These are phyloP conservation scores for Fonsecaea pugnacius DNA, from an alignment of 2,329 filamentous ascomycete species.

Conservation along the genomic window DNA sequence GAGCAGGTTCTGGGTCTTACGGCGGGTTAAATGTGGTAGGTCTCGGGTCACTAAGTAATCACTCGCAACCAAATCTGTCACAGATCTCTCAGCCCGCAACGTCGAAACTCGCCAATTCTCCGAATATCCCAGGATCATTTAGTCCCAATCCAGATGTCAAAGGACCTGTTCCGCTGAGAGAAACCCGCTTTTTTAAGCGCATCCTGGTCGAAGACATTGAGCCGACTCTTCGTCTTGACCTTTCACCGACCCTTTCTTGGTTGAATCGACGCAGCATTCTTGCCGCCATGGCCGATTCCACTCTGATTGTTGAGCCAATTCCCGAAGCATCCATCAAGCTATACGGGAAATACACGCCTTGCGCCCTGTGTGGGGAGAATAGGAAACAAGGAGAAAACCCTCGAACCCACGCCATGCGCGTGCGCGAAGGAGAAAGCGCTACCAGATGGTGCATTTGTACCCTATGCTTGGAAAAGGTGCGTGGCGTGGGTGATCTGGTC, in stretches of 20 bases:
- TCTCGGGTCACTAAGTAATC: slow-evolving; percentile 45
- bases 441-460: slow-evolving; percentile 88
- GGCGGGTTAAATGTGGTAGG: slow-evolving; percentile 65
- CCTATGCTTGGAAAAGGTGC: slow-evolving; percentile 81
- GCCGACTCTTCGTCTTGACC: slow-evolving; percentile 85
- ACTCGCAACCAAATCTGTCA: slow-evolving; percentile 54
- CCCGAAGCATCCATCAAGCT: slow-evolving; percentile 59
- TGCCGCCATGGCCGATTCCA: slow-evolving; percentile 80
- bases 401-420: slow-evolving; percentile 84
- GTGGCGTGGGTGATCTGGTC: slow-evolving; percentile 89
- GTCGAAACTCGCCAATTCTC: slow-evolving; percentile 62
- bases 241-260: slow-evolving; percentile 90
- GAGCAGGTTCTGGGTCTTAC: slow-evolving; percentile 73
- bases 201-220: slow-evolving; percentile 89
- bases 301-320: slow-evolving; percentile 86
- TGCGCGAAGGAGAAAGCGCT: slow-evolving; percentile 81
- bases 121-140: slow-evolving; percentile 51
- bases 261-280: slow-evolving; percentile 84
- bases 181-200: slow-evolving; percentile 93
- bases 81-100: slow-evolving; percentile 67
- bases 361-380: slow-evolving; percentile 85
- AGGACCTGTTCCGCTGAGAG: slow-evolving; percentile 67
- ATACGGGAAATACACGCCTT: slow-evolving; percentile 60
- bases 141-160: slow-evolving; percentile 43
- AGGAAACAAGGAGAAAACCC: slow-evolving; percentile 72